Evolutionary conservation across 306 rosid species (phyloP), one percentile per base, ranked within the genome.

Genomic region (Acacia confusa): DNA sequence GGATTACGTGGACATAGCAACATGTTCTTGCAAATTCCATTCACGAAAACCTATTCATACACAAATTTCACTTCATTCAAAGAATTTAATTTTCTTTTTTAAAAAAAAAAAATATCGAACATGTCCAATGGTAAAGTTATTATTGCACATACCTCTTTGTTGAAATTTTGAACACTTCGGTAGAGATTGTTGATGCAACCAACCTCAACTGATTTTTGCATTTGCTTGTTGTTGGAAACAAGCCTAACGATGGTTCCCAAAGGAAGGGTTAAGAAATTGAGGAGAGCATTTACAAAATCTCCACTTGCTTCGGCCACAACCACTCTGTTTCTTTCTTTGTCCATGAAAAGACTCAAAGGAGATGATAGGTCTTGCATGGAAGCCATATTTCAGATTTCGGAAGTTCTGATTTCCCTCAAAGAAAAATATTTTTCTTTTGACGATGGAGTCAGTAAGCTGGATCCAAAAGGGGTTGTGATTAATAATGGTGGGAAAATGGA

Each of bases 121-220:
- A 34, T 10, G 19, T 52, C 19, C 24, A 6, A 48, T 45, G 13
- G n/a, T 6, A 22, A 6, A n/a, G 20, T 48, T 48, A 9, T n/a
- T 55, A 53, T 20, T 20, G 4, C 1, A 48, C 3, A 7, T 11
- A 68, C 73, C 73, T 68, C 19, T 9, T 17, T 40, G 74, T 70
- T 12, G 7, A 22, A 2, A 5, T 40, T 57, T 75, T 40, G 15
- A 6, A 75, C 70, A 75, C 79, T 75, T 14, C 8, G 34, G 55
- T 58, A 75, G 13, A 75, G 52, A 25, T 75, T 75, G 70, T 57
- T 75, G 38, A 75, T 57, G 70, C 79, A n/a, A 0, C 69, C 79
- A 36, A 75, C 63, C 2, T 19, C 69, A 15, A 8, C 6, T 4
- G 38, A 3, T 45, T 25, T 14, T 12, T 41, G 36, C 4, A 20